Conservation (phyloP, 345 rosid genomes). For the Rhodamnia argentea region DNA sequence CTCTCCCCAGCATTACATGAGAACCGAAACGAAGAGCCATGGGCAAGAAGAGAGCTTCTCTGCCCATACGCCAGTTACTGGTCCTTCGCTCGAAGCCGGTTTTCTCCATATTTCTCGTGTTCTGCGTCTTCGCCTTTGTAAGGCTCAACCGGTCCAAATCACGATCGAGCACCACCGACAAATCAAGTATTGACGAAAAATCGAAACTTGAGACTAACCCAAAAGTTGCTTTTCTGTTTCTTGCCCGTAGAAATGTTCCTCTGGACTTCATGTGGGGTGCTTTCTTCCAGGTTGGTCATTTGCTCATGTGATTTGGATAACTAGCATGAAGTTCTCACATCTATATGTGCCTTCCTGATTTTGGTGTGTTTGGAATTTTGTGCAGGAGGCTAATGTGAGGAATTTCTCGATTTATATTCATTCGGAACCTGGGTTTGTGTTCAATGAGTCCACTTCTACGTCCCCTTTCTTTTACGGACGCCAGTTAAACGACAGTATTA, state of each 20-base stretch:
- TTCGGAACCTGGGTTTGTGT: constrained; percentile 20
- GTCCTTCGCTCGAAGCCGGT: background rate
- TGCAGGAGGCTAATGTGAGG: constrained; percentile 12
- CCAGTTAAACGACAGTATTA: constrained; percentile 19
- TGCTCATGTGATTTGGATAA: background rate
- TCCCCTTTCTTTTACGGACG: constrained; percentile 22
- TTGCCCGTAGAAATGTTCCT: constrained; percentile 14
- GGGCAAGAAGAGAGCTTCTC: background rate
- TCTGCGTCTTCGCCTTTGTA: background rate
- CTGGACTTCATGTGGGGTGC: constrained; percentile 25
- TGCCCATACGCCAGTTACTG: background rate
- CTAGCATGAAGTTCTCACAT: background rate
- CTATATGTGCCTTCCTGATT: background rate
- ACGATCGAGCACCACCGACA: background rate
- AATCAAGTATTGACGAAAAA: background rate
- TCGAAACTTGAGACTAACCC: constrained; percentile 6
- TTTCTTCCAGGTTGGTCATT: constrained; percentile 16
- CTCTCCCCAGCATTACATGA: background rate
- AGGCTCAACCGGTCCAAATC: background rate
- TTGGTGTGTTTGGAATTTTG: background rate
- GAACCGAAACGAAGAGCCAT: background rate
- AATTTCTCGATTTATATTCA: constrained; percentile 19
- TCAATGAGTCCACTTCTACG: constrained; percentile 21
- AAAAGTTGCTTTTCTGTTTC: constrained; percentile 24
- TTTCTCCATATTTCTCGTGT: background rate